Conservation (phyloP, 495 filamentous ascomycete genomes). For the Penicillium alfredii region DNA sequence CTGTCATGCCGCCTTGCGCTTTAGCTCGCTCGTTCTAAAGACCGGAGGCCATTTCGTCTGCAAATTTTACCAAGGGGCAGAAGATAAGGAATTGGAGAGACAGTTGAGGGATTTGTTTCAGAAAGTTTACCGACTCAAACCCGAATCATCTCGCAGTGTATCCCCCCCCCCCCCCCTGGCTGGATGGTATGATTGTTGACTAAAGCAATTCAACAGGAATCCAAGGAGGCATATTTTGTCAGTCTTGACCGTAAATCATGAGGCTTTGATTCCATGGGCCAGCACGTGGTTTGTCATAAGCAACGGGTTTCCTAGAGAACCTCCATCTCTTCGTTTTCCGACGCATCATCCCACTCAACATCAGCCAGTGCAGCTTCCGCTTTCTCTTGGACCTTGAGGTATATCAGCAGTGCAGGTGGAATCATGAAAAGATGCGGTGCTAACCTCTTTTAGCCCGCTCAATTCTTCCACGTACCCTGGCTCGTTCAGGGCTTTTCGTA, state of each 20-base stretch:
- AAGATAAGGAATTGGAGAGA: conserved; percentile 72
- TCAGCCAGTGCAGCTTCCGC: conserved; percentile 64
- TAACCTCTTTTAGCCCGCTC: conserved; percentile 82
- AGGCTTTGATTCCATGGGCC: too few relatives aligned
- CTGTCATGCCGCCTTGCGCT: conserved; percentile 75
- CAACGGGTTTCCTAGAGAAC: conserved; percentile 19
- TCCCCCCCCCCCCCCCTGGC: conserved; percentile 15
- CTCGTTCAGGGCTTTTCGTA: conserved; percentile 78
- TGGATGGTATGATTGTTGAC: neutral
- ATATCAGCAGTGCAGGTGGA: conserved; percentile 18
- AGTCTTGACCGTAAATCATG: conserved; percentile 50
- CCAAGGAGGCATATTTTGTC: conserved; percentile 82
- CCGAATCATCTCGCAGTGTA: conserved; percentile 82
- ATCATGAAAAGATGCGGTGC: neutral
- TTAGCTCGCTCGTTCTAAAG: conserved; percentile 77
- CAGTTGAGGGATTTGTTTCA: conserved; percentile 67
- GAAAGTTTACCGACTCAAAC: conserved; percentile 79
- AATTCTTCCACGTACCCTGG: conserved; percentile 84
- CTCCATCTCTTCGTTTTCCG: conserved; percentile 41
- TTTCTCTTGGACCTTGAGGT: conserved; percentile 55
- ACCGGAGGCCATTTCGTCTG: conserved; percentile 84
- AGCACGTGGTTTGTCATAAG: too few relatives aligned
- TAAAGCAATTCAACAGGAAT: conserved; percentile 59
- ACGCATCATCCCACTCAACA: conserved; percentile 57
- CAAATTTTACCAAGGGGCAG: conserved; percentile 91